Conservation (phyloP, 192 early-diverging fungal species). For the Rhizophagus clarus region DNA sequence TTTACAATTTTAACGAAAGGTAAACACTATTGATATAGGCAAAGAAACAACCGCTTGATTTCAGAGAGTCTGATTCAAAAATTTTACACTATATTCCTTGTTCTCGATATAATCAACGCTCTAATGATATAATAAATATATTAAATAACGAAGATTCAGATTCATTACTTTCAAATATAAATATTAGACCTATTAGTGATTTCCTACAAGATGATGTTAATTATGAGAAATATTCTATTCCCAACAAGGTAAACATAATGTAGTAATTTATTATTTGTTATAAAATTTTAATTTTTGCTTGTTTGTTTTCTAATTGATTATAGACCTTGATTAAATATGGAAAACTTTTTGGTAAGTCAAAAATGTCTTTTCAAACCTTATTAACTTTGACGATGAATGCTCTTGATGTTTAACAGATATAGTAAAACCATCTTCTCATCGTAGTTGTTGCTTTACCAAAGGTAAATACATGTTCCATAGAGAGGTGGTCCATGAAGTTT, state of each 20-base stretch:
- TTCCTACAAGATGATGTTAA: conserved; percentile 37
- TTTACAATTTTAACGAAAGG: background rate
- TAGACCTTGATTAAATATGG: conserved; percentile 54
- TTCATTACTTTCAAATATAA: conserved; percentile 34
- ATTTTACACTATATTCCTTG: conserved; percentile 12
- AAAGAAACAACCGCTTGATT: conserved; percentile 1
- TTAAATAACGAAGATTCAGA: conserved; percentile 7
- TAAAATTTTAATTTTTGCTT: background rate
- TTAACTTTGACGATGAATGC: too few relatives aligned
- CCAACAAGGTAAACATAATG: conserved; percentile 40
- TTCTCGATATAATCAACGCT: background rate
- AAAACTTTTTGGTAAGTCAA: conserved; percentile 47
- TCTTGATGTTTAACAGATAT: conserved; percentile 48
- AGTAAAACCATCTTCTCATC: conserved; percentile 58
- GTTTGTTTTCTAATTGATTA: background rate
- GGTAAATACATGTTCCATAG: conserved; percentile 29
- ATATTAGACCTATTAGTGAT: conserved; percentile 33
- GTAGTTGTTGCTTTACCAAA: conserved; percentile 85
- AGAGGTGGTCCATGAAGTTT: too few relatives aligned
- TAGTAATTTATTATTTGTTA: background rate
- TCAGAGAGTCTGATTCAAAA: background rate
- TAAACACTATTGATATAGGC: background rate
- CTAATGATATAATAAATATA: conserved; percentile 34
- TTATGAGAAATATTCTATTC: conserved; percentile 46
- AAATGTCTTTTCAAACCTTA: background rate